A percentile compares a stretch with the other conserved stretches of the same genome.
Evolutionary conservation across 371 early-diverging fungal species (phyloP).

Genomic region (Rhizopus arrhizus): DNA sequence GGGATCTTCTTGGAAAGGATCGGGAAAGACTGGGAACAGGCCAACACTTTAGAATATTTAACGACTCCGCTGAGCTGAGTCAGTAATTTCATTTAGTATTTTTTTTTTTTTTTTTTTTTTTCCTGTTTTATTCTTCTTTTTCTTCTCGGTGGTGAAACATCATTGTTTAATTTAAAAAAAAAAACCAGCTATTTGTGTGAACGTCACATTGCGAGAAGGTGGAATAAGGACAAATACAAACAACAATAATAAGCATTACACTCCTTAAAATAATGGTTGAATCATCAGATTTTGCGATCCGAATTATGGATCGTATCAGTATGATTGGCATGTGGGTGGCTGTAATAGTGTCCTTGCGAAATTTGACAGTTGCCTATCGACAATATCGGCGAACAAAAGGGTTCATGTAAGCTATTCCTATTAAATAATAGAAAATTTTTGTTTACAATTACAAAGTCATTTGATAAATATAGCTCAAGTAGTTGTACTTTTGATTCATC

Average conservation of each 20-base stretch:
- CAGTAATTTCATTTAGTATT: neutral
- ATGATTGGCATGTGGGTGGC: constrained; percentile 54
- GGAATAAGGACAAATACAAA: too few relatives aligned
- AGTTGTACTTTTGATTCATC: constrained; percentile 40
- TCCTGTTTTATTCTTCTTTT: neutral
- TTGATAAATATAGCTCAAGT: constrained; percentile 48
- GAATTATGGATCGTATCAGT: constrained; percentile 47
- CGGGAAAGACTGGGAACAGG: constrained; percentile 3
- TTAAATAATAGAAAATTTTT: neutral
- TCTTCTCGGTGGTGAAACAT: neutral
- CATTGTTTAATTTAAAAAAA: too few relatives aligned
- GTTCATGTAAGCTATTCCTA: constrained; percentile 35
- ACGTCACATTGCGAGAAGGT: too few relatives aligned
- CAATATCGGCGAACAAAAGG: constrained; percentile 49
- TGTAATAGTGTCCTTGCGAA: constrained; percentile 37
- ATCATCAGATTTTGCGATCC: constrained; percentile 37
- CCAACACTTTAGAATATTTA: neutral
- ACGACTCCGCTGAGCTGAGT: neutral
- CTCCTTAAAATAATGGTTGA: constrained; percentile 27
- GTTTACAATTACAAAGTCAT: constrained; percentile 28
- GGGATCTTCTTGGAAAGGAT: neutral
- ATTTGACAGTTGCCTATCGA: constrained; percentile 40
- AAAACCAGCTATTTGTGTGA: neutral
- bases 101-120: neutral
- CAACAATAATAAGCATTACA: neutral